These are phyloP conservation scores for Bimuria novae-zelandiae DNA, from an alignment of 2,329 filamentous ascomycete species.

Conservation along the genomic window DNA sequence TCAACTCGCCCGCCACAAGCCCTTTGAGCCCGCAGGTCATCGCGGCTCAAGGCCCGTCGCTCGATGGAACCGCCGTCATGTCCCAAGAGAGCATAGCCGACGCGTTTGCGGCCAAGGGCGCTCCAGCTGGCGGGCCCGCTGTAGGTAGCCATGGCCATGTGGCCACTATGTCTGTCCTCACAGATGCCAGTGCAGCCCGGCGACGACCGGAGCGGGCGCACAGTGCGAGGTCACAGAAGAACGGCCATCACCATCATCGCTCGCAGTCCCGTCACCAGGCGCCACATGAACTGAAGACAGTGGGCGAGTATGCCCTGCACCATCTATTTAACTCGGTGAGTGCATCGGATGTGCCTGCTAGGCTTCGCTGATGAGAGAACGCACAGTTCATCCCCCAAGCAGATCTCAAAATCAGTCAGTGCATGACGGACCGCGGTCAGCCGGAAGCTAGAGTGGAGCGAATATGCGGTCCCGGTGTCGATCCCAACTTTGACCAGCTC, in stretches of 20 bases:
- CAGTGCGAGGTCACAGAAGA: constrained; percentile 68
- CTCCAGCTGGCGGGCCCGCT: constrained; percentile 16
- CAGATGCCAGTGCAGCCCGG: constrained; percentile 24
- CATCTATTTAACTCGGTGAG: constrained; percentile 88
- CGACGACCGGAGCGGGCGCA: constrained; percentile 52
- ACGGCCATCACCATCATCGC: constrained; percentile 77
- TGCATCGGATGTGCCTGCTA: background rate
- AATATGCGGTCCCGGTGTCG: constrained; percentile 87
- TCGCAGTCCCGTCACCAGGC: constrained; percentile 68
- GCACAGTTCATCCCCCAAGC: constrained; percentile 85
- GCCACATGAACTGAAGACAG: constrained; percentile 80
- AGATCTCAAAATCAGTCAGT: constrained; percentile 93
- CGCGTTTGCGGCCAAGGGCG: constrained; percentile 39
- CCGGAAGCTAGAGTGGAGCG: constrained; percentile 83
- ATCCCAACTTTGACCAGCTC: constrained; percentile 89
- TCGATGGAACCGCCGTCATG: constrained; percentile 49
- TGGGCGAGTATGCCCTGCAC: constrained; percentile 97
- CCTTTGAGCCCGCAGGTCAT: constrained; percentile 89
- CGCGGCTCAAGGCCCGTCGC: constrained; percentile 51
- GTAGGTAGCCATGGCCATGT: constrained; percentile 18
- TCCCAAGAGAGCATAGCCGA: constrained; percentile 47
- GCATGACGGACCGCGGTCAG: constrained; percentile 77
- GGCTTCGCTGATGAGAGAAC: background rate
- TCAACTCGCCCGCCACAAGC: constrained; percentile 74
- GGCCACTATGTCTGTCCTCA: constrained; percentile 9